Base-by-base conservation (phyloP, 371 early-diverging fungal genomes). In the Zopfochytrium polystomum region DNA sequence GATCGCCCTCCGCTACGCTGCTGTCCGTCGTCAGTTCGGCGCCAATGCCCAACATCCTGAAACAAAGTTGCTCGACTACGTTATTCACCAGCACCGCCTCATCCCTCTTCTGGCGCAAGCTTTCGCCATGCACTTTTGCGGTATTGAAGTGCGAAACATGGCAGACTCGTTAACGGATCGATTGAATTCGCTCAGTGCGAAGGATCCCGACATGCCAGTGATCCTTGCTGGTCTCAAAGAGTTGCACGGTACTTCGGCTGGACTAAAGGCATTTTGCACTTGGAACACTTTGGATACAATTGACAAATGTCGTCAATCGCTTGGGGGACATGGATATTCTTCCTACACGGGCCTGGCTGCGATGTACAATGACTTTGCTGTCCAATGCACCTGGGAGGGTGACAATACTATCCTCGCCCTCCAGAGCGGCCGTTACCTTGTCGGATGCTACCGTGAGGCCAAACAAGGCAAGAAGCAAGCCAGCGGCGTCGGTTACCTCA, bases 221-320 rank as follows among this genome's bases (percentile, higher is more conserved):
- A 67, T 89, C 1, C 65, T 89, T 52, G 90, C 87, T 46, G 76
- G 80, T 34, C 80, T 95, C 62, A 93, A 92, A 80, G 93, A 92
- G 73, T 88, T 92, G 2, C 95, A 95, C 66, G 88, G 92, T 6
- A 93, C 94, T 52, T 85, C 85, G 53, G 92, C 93, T 18, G 95
- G 95, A 43, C 81, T 95, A 59, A 95, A 95, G 78, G 92, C 93
- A n/a, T 92, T 92, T 68, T 91, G 93, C 75, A 95, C 95, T 4
- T 93, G 93, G 91, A 87, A 84, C 65, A 85, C 87, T 49, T 79
- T 93, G 35, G 85, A 81, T 65, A 90, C 87, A 33, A 92, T 91
- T 53, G 93, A 95, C 72, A 87, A 90, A 62, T 92, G 92, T 71
- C 83, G 95, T 29, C 93, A 93, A 77, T 78, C 92, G 7, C 82